Evolutionary conservation across 805 yeast genomes (phyloP), one percentile per base, ranked within the genome.

Genomic region (Kodamaea kaohsiungensis): DNA sequence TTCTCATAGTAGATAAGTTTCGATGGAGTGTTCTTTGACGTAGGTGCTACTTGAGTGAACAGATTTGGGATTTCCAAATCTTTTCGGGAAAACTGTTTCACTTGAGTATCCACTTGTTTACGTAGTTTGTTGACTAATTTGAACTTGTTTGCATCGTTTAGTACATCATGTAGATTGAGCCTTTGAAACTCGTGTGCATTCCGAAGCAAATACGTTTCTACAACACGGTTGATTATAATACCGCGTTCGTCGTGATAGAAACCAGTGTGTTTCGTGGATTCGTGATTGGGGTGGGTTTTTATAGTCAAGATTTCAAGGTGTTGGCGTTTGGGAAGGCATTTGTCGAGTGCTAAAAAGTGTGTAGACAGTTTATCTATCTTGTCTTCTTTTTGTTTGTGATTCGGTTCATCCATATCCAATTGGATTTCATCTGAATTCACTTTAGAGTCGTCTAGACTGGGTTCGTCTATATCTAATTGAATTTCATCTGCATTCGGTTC

Each of bases 291-390:
- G 35, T 59, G 52, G 19, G 43, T 38, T 33, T 42, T 45, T 2
- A 88, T 68, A 0, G 78, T 74, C 13, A 84, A 19, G 3, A 80
- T 61, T 54, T 86, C 87, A 8, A 91, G 58, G 63, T 79, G 89
- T 19, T 72, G 63, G 18, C 96, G 73, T 15, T 77, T 70, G 1
- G 91, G 90, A 1, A 88, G 72, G 61, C 96, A 90, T 67, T 93
- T 93, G 65, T 92, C 98, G 25, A 93, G 75, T 0, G 98, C 95
- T 30, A 89, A 68, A 61, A 91, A 93, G 12, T 68, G 62, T 1
- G 87, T 83, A 3, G 42, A 46, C 12, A 37, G 16, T 22, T 15
- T 22, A 37, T 15, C 39, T 7, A 13, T 7, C 39, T 13, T 12
- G 5, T 15, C 39, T 37, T 37, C 39, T 59, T 17, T 56, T 57